Conservation (phyloP, 1,284 basidiomycete genomes). For the Naganishia cerealis region DNA sequence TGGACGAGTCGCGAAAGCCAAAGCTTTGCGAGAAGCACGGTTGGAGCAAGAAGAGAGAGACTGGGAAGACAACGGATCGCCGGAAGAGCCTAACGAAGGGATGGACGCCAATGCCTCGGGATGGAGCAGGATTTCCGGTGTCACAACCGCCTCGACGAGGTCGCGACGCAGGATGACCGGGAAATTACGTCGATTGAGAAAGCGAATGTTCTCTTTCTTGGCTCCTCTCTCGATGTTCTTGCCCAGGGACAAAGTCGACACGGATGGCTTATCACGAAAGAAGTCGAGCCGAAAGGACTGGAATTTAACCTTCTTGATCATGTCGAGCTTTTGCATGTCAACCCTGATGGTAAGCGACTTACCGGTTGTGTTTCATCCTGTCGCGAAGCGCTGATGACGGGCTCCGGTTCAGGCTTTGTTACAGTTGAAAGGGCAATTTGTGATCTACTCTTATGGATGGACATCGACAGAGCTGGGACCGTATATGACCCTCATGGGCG, state of each 20-base stretch:
- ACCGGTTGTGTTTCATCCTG: not conserved
- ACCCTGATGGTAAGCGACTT: slow-evolving; percentile 61
- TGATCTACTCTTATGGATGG: slow-evolving; percentile 68
- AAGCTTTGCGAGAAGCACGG: slow-evolving; percentile 44
- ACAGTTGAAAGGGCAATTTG: slow-evolving; percentile 69
- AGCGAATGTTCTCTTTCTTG: slow-evolving; percentile 61
- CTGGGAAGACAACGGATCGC: slow-evolving; percentile 43
- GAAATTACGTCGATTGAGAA: slow-evolving; percentile 37
- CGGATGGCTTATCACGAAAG: slow-evolving; percentile 47
- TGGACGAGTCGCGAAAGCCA: slow-evolving; percentile 49
- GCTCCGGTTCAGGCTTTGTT: slow-evolving; percentile 61
- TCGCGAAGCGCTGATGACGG: not conserved
- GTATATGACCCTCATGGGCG: slow-evolving; percentile 66
- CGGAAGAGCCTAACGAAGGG: slow-evolving; percentile 21
- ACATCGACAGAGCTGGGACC: slow-evolving; percentile 73
- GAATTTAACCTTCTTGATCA: slow-evolving; percentile 65
- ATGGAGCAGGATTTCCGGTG: slow-evolving; percentile 36
- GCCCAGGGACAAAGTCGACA: slow-evolving; percentile 55
- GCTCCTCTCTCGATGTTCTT: slow-evolving; percentile 67
- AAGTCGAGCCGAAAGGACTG: slow-evolving; percentile 60
- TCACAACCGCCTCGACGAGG: slow-evolving; percentile 22
- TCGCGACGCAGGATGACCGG: slow-evolving; percentile 43
- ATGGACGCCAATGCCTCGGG: slow-evolving; percentile 25
- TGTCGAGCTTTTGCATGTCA: slow-evolving; percentile 61
- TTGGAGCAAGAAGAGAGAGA: slow-evolving; percentile 54